These are phyloP conservation scores for Citrus glauca DNA, from an alignment of 345 rosid species.

Conservation along the genomic window DNA sequence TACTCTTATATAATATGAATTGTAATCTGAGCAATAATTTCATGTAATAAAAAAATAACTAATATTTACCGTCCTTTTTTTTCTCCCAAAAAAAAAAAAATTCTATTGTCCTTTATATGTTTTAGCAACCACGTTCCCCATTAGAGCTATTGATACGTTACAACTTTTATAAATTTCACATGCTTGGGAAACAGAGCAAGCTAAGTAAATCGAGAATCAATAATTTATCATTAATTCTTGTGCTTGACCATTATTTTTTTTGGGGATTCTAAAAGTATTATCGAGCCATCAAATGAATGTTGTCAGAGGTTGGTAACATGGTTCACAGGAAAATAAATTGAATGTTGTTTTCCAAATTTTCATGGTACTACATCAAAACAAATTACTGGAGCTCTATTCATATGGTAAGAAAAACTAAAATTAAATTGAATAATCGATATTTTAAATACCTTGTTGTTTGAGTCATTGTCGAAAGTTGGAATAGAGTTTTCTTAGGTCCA, in stretches of 20 bases:
- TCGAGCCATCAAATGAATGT: constrained; percentile 12
- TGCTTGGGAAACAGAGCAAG: neutral
- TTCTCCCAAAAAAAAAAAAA: accelerated
- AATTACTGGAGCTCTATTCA: neutral
- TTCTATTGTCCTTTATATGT: too few relatives aligned
- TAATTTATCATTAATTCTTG: neutral
- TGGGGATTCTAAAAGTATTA: neutral
- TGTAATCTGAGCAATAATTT: too few relatives aligned
- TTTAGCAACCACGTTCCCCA: neutral
- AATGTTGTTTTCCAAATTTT: constrained; percentile 4
- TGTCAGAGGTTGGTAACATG: constrained; percentile 4
- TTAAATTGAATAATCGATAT: neutral
- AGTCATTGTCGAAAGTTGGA: constrained; percentile 42
- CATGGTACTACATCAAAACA: constrained; percentile 8
- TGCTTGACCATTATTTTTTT: neutral
- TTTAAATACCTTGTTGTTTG: constrained; percentile 26
- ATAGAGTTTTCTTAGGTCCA: constrained; percentile 25
- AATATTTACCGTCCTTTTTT: too few relatives aligned
- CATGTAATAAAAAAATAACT: too few relatives aligned
- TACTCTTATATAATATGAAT: too few relatives aligned
- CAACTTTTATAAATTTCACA: neutral
- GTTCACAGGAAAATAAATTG: neutral
- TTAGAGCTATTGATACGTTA: neutral
- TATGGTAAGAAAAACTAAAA: neutral
- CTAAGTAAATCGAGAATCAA: too few relatives aligned